Base-by-base conservation (phyloP, 2,329 filamentous ascomycete species). In the Cercospora sojina region DNA sequence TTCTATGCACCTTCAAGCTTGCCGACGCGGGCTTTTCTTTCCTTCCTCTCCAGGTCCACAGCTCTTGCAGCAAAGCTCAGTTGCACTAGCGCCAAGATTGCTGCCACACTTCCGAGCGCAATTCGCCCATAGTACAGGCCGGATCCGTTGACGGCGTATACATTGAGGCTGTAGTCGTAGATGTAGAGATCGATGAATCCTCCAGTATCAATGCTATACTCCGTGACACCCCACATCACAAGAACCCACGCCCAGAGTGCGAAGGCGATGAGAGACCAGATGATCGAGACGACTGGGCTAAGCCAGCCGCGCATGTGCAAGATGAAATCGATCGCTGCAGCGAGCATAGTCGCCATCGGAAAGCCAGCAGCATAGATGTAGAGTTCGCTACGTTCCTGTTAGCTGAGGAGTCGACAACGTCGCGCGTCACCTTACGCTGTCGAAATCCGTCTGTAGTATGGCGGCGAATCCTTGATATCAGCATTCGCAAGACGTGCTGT, bases 311-410 rank as follows among this genome's bases (percentile, higher is more conserved):
- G 61, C 20, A 13, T 41, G 51, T 57, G 38, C n/a, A 64, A 16
- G 16, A 58, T 18, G n/a, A 57, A 58, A 25, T 64, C 61, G 16
- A 64, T 58, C n/a, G 38, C 51, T 47, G 61, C 51, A n/a, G 61
- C 61, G 13, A 64, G 61, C 61, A 58, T 64, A 7, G 61, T 64
- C 16, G 61, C 61, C 51, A 64, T 64, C 1, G 61, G 51, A 3
- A 64, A 12, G 23, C 49, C 61, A 3, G 51, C 49, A 32, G 61
- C 61, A 16, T 64, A 64, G 23, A 64, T 58, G 61, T 64, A 64
- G 13, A 64, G 13, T 38, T 43, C 27, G 13, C 61, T 63, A 32
- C 8, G n/a, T 23, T 16, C 9, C 7, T 10, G 25, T 51, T n/a
- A 32, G 10, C 18, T 20, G 12, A 20, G 8, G 20, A 31, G n/a